Base-by-base conservation (phyloP, 345 rosid species). In the Citrus reticulata region DNA sequence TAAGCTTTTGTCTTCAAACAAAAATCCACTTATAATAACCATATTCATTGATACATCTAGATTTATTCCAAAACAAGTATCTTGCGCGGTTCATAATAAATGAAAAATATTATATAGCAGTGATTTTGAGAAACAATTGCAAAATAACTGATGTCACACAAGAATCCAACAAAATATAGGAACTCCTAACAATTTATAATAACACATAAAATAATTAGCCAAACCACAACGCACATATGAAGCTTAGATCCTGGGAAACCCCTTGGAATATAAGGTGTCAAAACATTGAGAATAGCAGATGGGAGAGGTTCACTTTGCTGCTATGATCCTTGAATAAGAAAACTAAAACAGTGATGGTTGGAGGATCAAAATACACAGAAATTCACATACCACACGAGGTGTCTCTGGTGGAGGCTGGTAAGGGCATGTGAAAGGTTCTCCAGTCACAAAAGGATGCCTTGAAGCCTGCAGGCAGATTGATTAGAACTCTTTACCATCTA, bases 401-500 rank as follows among this genome's bases (percentile, higher is more conserved):
- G 95, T 87, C 84, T 94, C 99, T 6, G 79, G 88, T 37, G 91
- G 93, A 73, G 99, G 99, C 82, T 81, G 84, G 84, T 93, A 97
- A 59, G 98, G 99, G 83, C 91, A 83, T 14, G 90, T 94, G 85
- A 97, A 94, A 78, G 99, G 98, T 79, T 97, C 98, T 70, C 99
- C 98, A 24, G 99, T 97, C 67, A 97, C 90, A 82, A 97, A 97
- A 83, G 99, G 99, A 83, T 97, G 99, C 84, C 86, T 93, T 79
- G 98, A 94, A 72, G 99, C 99, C 99, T 97, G 91, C 82, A 87
- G 72, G 63, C 62, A 72, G 62, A 81, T 71, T 62, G 80, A 67
- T 73, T 70, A 13, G 25, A 24, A 70, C 70, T 70, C 54, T 58
- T 42, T 59, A 65, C 60, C 25, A 60, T 69, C 25, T 54, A 75